Conservation (phyloP, 2,329 filamentous ascomycete genomes). For the Penicillium psychrosexuale region DNA sequence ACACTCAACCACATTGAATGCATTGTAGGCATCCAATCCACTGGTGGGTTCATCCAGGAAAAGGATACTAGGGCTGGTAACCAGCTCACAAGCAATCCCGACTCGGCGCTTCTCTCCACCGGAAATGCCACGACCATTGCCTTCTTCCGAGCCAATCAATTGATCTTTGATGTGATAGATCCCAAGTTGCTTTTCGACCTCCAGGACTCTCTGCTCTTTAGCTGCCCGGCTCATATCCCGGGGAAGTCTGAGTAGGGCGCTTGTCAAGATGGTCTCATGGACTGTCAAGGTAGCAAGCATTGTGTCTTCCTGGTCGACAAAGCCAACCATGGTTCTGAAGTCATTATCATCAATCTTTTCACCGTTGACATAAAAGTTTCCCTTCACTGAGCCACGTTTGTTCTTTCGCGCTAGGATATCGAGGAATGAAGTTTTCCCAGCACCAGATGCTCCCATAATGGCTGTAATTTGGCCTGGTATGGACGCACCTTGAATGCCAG, state of each 20-base stretch:
- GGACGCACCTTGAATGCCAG: conserved; percentile 77
- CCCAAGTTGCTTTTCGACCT: conserved; percentile 93
- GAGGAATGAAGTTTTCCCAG: conserved; percentile 94
- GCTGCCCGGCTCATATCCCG: conserved; percentile 79
- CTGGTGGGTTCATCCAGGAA: conserved; percentile 98
- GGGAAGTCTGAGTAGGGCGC: conserved; percentile 85
- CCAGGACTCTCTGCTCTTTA: conserved; percentile 88
- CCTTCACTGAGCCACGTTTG: conserved; percentile 75
- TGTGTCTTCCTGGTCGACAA: conserved; percentile 97
- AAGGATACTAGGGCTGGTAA: conserved; percentile 93
- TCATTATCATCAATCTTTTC: conserved; percentile 81
- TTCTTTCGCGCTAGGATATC: conserved; percentile 97
- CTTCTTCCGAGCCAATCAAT: conserved; percentile 92
- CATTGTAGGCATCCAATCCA: conserved; percentile 92
- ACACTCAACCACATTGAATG: conserved; percentile 96
- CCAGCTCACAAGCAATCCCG: conserved; percentile 93
- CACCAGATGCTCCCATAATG: conserved; percentile 97
- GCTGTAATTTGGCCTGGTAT: conserved; percentile 92
- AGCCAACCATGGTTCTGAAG: conserved; percentile 89
- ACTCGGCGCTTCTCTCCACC: conserved; percentile 95
- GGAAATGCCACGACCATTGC: conserved; percentile 89
- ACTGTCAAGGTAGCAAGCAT: conserved; percentile 95
- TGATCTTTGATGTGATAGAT: conserved; percentile 94
- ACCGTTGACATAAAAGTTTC: conserved; percentile 89
- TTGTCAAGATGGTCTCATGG: conserved; percentile 95